Percentiles rank a stretch among this genome's conserved stretches.
Evolutionary conservation across 495 filamentous ascomycete species (phyloP).

Genomic region (Aspergillus leporis): DNA sequence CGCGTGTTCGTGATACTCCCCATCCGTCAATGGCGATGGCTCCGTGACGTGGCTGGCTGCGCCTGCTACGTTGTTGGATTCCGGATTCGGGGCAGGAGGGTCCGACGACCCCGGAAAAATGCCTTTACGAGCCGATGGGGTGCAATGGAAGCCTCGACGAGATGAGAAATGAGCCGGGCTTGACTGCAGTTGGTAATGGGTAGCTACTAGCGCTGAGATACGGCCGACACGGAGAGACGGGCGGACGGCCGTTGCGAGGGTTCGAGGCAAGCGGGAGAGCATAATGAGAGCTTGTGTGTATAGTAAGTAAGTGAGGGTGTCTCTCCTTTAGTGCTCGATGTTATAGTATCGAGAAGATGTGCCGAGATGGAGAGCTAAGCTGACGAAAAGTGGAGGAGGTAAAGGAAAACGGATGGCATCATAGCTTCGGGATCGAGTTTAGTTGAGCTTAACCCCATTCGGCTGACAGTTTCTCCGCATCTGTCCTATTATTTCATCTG

Average conservation of each 20-base stretch:
- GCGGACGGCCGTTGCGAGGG: conserved; percentile 19
- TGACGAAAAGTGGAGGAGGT: conserved; percentile 12
- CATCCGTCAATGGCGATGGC: conserved; percentile 39
- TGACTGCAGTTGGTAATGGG: conserved; percentile 12
- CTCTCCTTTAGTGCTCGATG: background rate
- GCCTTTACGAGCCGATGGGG: conserved; percentile 37
- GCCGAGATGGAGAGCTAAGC: conserved; percentile 3
- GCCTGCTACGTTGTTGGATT: conserved; percentile 35
- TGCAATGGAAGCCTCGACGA: conserved; percentile 31
- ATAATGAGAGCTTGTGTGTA: conserved; percentile 18
- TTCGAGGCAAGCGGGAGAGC: conserved; percentile 37
- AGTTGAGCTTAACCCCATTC: conserved; percentile 15
- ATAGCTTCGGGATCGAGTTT: conserved; percentile 10
- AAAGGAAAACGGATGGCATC: conserved; percentile 15
- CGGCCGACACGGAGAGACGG: conserved; percentile 28
- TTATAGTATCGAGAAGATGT: background rate
- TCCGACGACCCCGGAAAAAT: conserved; percentile 43
- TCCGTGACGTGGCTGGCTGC: conserved; percentile 39
- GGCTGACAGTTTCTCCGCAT: background rate
- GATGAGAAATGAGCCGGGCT: conserved; percentile 8
- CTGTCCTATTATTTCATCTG: background rate
- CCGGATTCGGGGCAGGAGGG: conserved; percentile 39
- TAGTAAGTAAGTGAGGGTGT: background rate
- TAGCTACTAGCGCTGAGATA: conserved; percentile 16
- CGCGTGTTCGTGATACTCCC: conserved; percentile 50